A percentile compares a stretch with the other conserved stretches of the same genome.
phyloP scores from a whole-genome alignment of 2,329 filamentous ascomycete genomes.

The Zymoseptoria pseudotritici region DNA sequence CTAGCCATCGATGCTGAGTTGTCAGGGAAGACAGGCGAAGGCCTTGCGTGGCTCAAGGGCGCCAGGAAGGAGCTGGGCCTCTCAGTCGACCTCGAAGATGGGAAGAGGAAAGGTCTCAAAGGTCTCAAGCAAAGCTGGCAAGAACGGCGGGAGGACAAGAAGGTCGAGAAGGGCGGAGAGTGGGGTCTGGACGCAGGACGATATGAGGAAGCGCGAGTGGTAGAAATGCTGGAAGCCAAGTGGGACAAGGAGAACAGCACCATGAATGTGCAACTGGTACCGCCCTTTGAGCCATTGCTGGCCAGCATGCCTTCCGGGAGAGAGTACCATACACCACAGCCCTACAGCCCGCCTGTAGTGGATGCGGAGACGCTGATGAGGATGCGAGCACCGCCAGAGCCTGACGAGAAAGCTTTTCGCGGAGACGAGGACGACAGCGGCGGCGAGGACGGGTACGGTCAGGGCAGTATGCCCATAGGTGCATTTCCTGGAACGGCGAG shows the following conservation, averaged over 20 bases:
- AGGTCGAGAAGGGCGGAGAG: constrained; percentile 60
- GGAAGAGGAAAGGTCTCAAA: constrained; percentile 51
- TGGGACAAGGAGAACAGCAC: constrained; percentile 94
- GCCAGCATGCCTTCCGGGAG: constrained; percentile 79
- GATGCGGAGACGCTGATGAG: constrained; percentile 54
- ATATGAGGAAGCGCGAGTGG: constrained; percentile 73
- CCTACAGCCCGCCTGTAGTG: constrained; percentile 59
- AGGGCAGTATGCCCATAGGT: constrained; percentile 34
- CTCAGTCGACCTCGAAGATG: constrained; percentile 34
- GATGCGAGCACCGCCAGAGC: constrained; percentile 52
- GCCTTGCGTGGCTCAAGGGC: constrained; percentile 77
- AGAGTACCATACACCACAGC: constrained; percentile 69
- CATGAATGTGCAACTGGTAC: constrained; percentile 74
- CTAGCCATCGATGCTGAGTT: constrained; percentile 84
- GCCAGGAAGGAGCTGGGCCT: constrained; percentile 69
- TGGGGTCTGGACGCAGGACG: constrained; percentile 82
- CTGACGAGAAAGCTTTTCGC: constrained; percentile 35
- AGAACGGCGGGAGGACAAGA: constrained; percentile 72
- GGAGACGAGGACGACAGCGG: constrained; percentile 43
- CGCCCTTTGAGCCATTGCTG: constrained; percentile 62
- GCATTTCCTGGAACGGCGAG: constrained; percentile 44
- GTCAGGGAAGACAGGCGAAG: constrained; percentile 71
- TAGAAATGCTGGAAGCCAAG: constrained; percentile 80
- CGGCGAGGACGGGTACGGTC: constrained; percentile 30
- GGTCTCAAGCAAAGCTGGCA: constrained; percentile 66